A percentile compares a stretch with the other conserved stretches of the same genome.
Conservation (phyloP, 495 filamentous ascomycete genomes). For the Aspergillus nidulans region DNA sequence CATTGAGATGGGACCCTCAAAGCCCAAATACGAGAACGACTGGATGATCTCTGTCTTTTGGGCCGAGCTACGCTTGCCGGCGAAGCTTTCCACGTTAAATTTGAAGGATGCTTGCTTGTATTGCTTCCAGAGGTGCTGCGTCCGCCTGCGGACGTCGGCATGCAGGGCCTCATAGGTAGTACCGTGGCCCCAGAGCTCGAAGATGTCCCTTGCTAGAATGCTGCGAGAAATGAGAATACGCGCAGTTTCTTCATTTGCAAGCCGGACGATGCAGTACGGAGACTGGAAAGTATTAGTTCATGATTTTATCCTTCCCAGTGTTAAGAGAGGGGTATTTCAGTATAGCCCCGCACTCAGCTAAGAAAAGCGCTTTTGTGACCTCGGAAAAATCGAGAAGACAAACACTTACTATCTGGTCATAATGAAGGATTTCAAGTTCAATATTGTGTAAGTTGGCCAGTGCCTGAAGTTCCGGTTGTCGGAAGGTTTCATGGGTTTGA, state of each 20-base stretch:
- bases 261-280: slow-evolving; percentile 75
- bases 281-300: slow-evolving; percentile 50
- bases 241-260: slow-evolving; percentile 63
- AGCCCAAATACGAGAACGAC: slow-evolving; percentile 70
- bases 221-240: slow-evolving; percentile 63
- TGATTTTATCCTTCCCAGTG: background rate
- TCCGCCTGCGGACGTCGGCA: slow-evolving; percentile 51
- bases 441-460: slow-evolving; percentile 66
- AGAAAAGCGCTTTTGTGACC: background rate
- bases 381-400: slow-evolving; percentile 1
- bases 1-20: slow-evolving; percentile 73
- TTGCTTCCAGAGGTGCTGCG: slow-evolving; percentile 57
- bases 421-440: slow-evolving; percentile 65
- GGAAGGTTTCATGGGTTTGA: slow-evolving; percentile 86
- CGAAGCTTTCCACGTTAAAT: slow-evolving; percentile 75
- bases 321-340: background rate
- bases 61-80: slow-evolving; percentile 55
- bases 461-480: slow-evolving; percentile 78
- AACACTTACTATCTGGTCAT: slow-evolving; percentile 63
- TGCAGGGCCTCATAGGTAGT: slow-evolving; percentile 65
- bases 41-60: slow-evolving; percentile 69
- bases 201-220: slow-evolving; percentile 74
- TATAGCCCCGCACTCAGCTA: background rate
- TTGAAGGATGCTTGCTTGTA: slow-evolving; percentile 67
- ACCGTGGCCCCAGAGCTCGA: slow-evolving; percentile 84